These are phyloP conservation scores for Globisporangium lucens DNA, from an alignment of 352 stramenopile genomes.

Conservation along the genomic window DNA sequence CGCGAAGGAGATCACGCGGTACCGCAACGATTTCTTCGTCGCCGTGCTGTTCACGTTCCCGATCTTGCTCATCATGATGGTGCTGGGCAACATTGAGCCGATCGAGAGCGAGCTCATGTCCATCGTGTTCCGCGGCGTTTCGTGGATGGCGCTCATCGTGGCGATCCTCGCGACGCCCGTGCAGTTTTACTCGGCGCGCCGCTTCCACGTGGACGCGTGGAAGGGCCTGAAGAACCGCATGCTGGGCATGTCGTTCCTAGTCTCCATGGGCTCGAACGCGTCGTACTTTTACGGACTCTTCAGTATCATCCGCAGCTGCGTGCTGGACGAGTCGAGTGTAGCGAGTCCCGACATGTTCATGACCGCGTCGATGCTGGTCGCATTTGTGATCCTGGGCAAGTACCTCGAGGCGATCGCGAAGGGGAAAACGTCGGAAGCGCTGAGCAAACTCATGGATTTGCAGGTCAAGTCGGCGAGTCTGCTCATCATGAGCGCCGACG, in stretches of 20 bases:
- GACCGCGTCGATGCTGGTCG: slow-evolving; percentile 97
- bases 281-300: slow-evolving; percentile 96
- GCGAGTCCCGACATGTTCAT: slow-evolving; percentile 94
- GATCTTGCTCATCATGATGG: slow-evolving; percentile 92
- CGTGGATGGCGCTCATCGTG: slow-evolving; percentile 76
- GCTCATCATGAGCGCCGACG: slow-evolving; percentile 74
- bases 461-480: slow-evolving; percentile 94
- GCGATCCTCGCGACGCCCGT: slow-evolving; percentile 91
- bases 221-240: slow-evolving; percentile 88
- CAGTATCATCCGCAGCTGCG: slow-evolving; percentile 71
- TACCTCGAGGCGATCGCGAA: slow-evolving; percentile 94
- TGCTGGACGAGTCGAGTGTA: slow-evolving; percentile 65
- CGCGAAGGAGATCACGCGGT: slow-evolving; percentile 73
- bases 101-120: slow-evolving; percentile 51
- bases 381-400: slow-evolving; percentile 98
- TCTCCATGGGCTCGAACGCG: slow-evolving; percentile 95
- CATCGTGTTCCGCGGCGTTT: slow-evolving; percentile 53
- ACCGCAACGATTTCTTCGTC: slow-evolving; percentile 82
- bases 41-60: slow-evolving; percentile 92
- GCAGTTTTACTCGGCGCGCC: slow-evolving; percentile 91
- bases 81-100: slow-evolving; percentile 71
- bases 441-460: slow-evolving; percentile 95
- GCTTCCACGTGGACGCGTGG: slow-evolving; percentile 94
- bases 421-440: slow-evolving; percentile 91
- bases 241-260: slow-evolving; percentile 97